Evolutionary conservation across 2,329 filamentous ascomycete species (phyloP), one percentile per base, ranked within the genome.

Genomic region (Hypoxylon sp.): DNA sequence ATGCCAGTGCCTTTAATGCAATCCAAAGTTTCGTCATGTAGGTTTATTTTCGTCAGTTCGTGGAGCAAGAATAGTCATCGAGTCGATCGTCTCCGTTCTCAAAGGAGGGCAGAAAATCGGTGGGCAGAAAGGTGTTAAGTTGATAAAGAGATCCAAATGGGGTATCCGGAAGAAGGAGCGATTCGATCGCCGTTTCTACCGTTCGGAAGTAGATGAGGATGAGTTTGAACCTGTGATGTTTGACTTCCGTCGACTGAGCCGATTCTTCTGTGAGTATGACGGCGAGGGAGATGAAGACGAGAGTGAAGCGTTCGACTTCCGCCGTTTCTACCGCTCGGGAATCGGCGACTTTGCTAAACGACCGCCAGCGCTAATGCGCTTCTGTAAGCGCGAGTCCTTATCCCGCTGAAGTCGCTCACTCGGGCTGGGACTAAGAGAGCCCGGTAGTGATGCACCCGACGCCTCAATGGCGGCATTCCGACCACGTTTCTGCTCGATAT

Each of bases 361-460:
- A 52, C 92, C 92, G 51, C 92, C 92, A 26, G 91, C 92, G 77
- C 92, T 94, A 69, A 93, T 90, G 67, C 92, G 86, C 83, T 96
- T 96, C 79, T 94, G 91, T 66, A 95, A 79, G 68, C 90, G 89
- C 14, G 70, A 68, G 74, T 94, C 91, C 75, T 86, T 88, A 74
- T 94, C 91, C 44, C 85, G 85, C 64, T 87, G 84, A 58, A 87
- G 77, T 71, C 82, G 84, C 57, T 89, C 87, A 58, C 78, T 80
- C 55, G 77, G 62, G 55, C 72, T 78, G 8, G 80, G 74, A 65
- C 79, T 81, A 57, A 80, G 71, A 53, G 76, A 81, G 26, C 74
- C 75, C 14, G 92, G 89, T 39, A 94, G 80, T 0, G 90, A 87
- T 6, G 75, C 74, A 22, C 78, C 76, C 10, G 74, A 78, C 75